These are phyloP conservation scores for Aureobasidium sp. DNA, from an alignment of 2,329 filamentous ascomycete species.

Conservation along the genomic window DNA sequence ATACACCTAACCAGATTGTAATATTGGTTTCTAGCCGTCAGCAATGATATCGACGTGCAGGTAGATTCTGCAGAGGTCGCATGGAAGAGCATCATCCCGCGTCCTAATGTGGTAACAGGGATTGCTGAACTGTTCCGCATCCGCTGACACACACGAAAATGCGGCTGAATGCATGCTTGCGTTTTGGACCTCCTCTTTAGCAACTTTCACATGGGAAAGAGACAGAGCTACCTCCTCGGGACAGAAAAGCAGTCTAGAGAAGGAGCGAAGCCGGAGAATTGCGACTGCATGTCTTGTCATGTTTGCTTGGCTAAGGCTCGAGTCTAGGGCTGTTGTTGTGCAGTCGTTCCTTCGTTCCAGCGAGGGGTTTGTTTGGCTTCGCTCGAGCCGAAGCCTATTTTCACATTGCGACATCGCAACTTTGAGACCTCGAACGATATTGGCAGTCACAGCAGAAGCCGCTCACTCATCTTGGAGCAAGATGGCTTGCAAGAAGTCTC, in stretches of 20 bases:
- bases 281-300: background rate
- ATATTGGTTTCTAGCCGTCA: constrained; percentile 1
- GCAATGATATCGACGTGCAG: constrained; percentile 14
- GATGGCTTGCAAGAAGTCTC: background rate
- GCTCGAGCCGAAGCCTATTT: background rate
- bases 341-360: background rate
- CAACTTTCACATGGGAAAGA: constrained; percentile 1
- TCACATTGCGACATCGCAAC: constrained; percentile 1
- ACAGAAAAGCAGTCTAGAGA: background rate
- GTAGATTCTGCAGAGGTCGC: constrained; percentile 12
- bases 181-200: background rate
- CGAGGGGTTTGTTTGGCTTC: background rate
- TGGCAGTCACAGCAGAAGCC: constrained; percentile 2
- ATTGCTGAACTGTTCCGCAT: constrained; percentile 1
- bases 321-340: background rate
- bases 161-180: constrained; percentile 9
- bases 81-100: constrained; percentile 7
- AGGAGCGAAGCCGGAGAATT: background rate
- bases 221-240: background rate
- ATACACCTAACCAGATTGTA: background rate
- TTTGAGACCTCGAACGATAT: background rate
- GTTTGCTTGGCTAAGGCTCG: background rate
- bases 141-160: constrained; percentile 2
- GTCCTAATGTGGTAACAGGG: constrained; percentile 1
- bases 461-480: background rate